These are phyloP conservation scores for Limonomyces culmigenus DNA, from an alignment of 1,284 basidiomycete genomes.

Conservation along the genomic window DNA sequence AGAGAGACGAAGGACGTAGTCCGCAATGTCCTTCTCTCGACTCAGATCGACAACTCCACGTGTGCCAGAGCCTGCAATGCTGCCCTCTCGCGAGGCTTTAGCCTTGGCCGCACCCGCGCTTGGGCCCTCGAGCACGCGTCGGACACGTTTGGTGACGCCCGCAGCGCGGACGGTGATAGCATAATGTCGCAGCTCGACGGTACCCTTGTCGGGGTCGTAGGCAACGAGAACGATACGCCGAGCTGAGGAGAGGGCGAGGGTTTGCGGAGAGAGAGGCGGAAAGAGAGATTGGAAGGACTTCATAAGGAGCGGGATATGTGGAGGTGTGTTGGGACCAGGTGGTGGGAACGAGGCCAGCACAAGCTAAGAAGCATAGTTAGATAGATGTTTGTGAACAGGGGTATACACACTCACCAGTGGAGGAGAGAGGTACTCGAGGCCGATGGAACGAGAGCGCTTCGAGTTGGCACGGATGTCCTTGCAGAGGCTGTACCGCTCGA, in stretches of 20 bases:
- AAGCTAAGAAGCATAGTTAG: conserved; percentile 23
- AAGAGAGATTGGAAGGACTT: conserved; percentile 83
- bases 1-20: conserved; percentile 72
- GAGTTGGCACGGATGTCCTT: conserved; percentile 66
- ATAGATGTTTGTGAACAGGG: background rate
- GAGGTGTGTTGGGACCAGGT: conserved; percentile 50
- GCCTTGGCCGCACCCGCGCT: conserved; percentile 18
- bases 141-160: conserved; percentile 86
- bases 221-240: conserved; percentile 88
- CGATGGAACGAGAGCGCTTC: conserved; percentile 54
- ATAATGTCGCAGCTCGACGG: conserved; percentile 90
- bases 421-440: conserved; percentile 74
- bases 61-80: background rate
- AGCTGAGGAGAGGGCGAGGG: conserved; percentile 64
- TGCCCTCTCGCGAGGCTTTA: conserved; percentile 17
- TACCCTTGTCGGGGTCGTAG: conserved; percentile 76
- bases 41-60: conserved; percentile 56
- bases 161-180: conserved; percentile 91
- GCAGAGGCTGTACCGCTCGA: conserved; percentile 85
- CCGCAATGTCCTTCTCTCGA: conserved; percentile 86
- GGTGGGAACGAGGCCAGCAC: conserved; percentile 64
- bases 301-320: conserved; percentile 58
- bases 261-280: conserved; percentile 70
- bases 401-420: conserved; percentile 46
- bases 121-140: conserved; percentile 69